Evolutionary conservation across 495 filamentous ascomycete genomes (phyloP).

Genomic region (Penicillium maclennaniae): DNA sequence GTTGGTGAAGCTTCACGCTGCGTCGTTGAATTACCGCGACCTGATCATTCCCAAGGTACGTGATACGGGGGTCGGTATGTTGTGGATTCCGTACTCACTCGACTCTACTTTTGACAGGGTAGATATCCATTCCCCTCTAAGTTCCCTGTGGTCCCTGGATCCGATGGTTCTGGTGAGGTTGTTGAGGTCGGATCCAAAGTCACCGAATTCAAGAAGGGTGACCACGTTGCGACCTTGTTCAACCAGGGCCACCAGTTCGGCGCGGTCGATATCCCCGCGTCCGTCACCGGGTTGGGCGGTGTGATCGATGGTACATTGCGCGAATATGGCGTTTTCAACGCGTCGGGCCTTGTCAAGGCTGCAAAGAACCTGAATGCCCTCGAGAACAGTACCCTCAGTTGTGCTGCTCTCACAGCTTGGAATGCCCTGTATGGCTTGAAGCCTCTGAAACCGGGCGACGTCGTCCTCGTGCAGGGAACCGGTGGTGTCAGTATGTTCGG

Average conservation of each 20-base stretch:
- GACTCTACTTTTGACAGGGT: conserved; percentile 40
- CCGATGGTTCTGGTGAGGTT: conserved; percentile 77
- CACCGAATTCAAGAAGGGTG: conserved; percentile 62
- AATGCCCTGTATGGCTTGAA: conserved; percentile 75
- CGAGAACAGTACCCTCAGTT: conserved; percentile 65
- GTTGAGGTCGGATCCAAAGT: conserved; percentile 65
- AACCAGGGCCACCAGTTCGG: conserved; percentile 72
- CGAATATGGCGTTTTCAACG: conserved; percentile 66
- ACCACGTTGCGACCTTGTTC: conserved; percentile 72
- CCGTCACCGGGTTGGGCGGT: conserved; percentile 63
- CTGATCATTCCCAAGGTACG: conserved; percentile 65
- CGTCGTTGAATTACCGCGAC: conserved; percentile 81
- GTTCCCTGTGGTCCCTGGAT: conserved; percentile 61
- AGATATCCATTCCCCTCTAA: conserved; percentile 60
- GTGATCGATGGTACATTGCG: conserved; percentile 66
- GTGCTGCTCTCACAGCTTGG: conserved; percentile 77
- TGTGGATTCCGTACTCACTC: not conserved
- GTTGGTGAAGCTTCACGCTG: conserved; percentile 70
- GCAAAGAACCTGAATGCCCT: conserved; percentile 58
- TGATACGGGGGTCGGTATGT: not conserved
- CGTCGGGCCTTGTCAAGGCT: conserved; percentile 63
- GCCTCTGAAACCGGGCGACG: conserved; percentile 61
- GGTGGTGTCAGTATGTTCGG: conserved; percentile 79
- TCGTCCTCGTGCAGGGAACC: conserved; percentile 74
- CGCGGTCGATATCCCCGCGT: conserved; percentile 38